phyloP scores from a whole-genome alignment of 225 moss, liverwort and hornwort species.

The Pseudoscleropodium purum region DNA sequence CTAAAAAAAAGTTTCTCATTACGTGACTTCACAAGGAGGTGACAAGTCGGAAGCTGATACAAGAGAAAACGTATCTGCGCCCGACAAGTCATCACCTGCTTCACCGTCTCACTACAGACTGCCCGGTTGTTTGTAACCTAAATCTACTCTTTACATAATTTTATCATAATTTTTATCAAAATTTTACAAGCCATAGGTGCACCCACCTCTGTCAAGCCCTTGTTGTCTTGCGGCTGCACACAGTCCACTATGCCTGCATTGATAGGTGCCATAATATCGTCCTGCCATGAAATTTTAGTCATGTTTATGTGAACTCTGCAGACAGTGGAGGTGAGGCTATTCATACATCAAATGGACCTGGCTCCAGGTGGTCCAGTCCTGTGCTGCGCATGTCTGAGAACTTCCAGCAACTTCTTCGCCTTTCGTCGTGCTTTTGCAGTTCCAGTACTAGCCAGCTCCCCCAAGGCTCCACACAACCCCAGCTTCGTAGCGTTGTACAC shows the following conservation, averaged over 20 bases:
- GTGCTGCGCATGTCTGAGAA: conserved; percentile 34
- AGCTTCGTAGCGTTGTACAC: conserved; percentile 44
- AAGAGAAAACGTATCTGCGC: conserved; percentile 22
- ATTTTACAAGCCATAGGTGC: conserved; percentile 9
- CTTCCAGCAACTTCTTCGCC: conserved; percentile 48
- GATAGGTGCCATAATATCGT: neutral
- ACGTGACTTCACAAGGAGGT: conserved; percentile 13
- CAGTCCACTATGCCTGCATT: neutral
- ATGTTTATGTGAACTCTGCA: neutral
- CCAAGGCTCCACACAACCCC: conserved; percentile 56
- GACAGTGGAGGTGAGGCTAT: neutral
- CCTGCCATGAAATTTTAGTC: neutral
- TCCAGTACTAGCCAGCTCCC: conserved; percentile 73
- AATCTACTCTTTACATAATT: conserved; percentile 6
- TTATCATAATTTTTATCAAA: neutral
- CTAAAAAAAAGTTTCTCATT: neutral
- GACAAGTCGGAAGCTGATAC: conserved; percentile 25
- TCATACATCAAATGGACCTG: conserved; percentile 20
- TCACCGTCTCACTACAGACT: conserved; percentile 2
- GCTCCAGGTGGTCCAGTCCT: conserved; percentile 22
- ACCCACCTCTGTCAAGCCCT: neutral
- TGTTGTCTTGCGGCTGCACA: neutral
- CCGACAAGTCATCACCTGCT: conserved; percentile 28
- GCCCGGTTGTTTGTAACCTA: neutral
- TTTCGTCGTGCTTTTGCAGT: conserved; percentile 67